Base-by-base conservation (phyloP, 2,329 filamentous ascomycete genomes). In the Plectosphaerella plurivora region DNA sequence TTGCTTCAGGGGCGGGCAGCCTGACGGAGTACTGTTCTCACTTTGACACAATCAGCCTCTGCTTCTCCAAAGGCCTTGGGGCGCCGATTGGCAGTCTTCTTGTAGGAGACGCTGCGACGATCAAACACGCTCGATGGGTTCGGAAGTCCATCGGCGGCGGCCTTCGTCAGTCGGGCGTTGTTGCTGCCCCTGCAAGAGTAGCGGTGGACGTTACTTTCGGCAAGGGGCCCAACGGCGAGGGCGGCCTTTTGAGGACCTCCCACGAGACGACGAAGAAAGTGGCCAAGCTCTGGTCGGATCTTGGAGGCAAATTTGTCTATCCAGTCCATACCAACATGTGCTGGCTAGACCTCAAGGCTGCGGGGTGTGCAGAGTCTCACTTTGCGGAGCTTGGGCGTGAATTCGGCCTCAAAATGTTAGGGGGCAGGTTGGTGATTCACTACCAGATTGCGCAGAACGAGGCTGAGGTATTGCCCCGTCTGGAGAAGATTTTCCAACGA, bases 321-420 rank as follows among this genome's bases (percentile, higher is more conserved):
- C 86, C 88, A 0, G 86, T 88, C 1, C 86, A 96, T 64, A 95
- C 91, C n/a, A 96, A 96, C 70, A 95, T 96, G 89, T 83, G 90
- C 35, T 96, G 89, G 90, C 63, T 95, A 53, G 86, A 95, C 66
- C 72, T 94, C 15, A 78, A 83, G 28, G 77, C 78, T 1, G 79
- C 81, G 11, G 80, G 81, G 2, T 73, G 75, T 55, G 64, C 65
- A 14, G 55, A 49, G 6, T 65, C 65, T 51, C 65, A 62, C 39
- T 71, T 80, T 49, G 62, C 65, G 14, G 63, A 68, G 58, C 63
- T 76, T 33, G 72, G 71, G 6, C 61, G 63, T 47, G 71, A 72
- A 35, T 68, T 64, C 11, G 77, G 77, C 0, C 61, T 81, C 52
- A 71, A 68, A 54, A 59, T 77, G 5, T 56, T 65, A 51, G 66